Percentiles rank a stretch among this genome's conserved stretches.
These are phyloP conservation scores for Cochlearia excelsa DNA, from an alignment of 345 rosid species.

Conservation along the genomic window DNA sequence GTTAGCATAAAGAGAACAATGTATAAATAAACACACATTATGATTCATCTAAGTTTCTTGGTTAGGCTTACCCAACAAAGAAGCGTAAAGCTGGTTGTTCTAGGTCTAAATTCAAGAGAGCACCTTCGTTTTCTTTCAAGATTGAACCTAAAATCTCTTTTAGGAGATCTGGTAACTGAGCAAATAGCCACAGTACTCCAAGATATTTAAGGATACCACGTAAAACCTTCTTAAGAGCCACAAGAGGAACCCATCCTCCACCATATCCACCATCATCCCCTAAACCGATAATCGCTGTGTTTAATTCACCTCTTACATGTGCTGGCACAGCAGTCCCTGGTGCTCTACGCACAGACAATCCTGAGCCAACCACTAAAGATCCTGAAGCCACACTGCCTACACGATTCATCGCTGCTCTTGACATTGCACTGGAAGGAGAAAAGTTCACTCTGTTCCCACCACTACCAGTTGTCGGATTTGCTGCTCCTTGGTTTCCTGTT, in stretches of 20 bases:
- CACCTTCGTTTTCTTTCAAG: constrained; percentile 87
- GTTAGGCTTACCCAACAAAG: constrained; percentile 86
- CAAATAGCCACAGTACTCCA: constrained; percentile 96
- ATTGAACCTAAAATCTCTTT: constrained; percentile 94
- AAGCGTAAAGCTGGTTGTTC: constrained; percentile 98
- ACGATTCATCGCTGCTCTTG: constrained; percentile 73
- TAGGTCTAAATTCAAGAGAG: constrained; percentile 94
- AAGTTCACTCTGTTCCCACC: constrained; percentile 72
- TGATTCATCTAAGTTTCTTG: constrained; percentile 8
- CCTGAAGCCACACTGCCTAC: constrained; percentile 60
- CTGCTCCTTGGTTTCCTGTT: constrained; percentile 59
- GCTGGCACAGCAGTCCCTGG: constrained; percentile 81
- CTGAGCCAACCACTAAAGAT: constrained; percentile 61
- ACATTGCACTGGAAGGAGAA: constrained; percentile 53
- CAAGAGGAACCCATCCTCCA: constrained; percentile 99
- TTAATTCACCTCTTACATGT: constrained; percentile 51
- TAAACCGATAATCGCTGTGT: constrained; percentile 78
- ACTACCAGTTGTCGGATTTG: constrained; percentile 48
- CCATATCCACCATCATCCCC: constrained; percentile 99
- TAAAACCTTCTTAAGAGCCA: constrained; percentile 96
- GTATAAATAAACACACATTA: background rate
- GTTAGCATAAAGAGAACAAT: constrained; percentile 12
- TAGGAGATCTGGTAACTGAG: constrained; percentile 88
- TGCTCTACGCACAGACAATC: constrained; percentile 74
- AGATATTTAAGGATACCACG: constrained; percentile 96